Evolutionary conservation across 108 stramenopile species (phyloP).

Genomic region (Halocafeteria seosinensis): DNA sequence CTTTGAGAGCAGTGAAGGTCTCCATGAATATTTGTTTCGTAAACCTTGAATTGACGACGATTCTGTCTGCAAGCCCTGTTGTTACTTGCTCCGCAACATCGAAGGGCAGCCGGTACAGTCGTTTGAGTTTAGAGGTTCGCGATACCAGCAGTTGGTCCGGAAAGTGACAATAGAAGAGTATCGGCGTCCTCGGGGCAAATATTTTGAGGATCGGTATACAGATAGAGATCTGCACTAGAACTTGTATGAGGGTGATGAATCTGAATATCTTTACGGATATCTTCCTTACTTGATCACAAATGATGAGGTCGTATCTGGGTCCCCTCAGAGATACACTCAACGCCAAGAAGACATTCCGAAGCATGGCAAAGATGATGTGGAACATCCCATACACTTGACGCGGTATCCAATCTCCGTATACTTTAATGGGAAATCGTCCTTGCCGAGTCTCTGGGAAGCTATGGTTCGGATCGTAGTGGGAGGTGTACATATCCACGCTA

Average conservation of each 20-base stretch:
- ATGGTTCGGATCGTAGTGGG: constrained; percentile 67
- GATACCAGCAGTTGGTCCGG: constrained; percentile 72
- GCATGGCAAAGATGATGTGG: constrained; percentile 30
- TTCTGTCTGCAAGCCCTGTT: constrained; percentile 52
- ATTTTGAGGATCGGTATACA: constrained; percentile 11
- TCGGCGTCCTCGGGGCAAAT: constrained; percentile 19
- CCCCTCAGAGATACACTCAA: constrained; percentile 1
- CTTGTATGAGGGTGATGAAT: neutral
- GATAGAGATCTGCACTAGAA: constrained; percentile 26
- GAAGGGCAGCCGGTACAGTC: constrained; percentile 23
- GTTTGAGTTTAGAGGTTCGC: neutral
- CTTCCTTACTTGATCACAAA: constrained; percentile 37
- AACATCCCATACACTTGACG: constrained; percentile 45
- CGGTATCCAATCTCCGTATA: constrained; percentile 74
- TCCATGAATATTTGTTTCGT: constrained; percentile 53
- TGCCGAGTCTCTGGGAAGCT: constrained; percentile 69
- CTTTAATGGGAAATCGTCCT: constrained; percentile 30
- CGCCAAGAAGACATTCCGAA: constrained; percentile 20
- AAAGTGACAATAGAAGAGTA: constrained; percentile 95
- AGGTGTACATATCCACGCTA: constrained; percentile 63
- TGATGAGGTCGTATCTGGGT: constrained; percentile 19
- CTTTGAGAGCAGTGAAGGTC: constrained; percentile 35
- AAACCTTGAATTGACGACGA: constrained; percentile 81
- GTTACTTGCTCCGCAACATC: constrained; percentile 57
- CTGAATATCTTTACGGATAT: too few species aligned